Conservation (phyloP, 139 green algal genomes). For the Chloropicon primus region DNA sequence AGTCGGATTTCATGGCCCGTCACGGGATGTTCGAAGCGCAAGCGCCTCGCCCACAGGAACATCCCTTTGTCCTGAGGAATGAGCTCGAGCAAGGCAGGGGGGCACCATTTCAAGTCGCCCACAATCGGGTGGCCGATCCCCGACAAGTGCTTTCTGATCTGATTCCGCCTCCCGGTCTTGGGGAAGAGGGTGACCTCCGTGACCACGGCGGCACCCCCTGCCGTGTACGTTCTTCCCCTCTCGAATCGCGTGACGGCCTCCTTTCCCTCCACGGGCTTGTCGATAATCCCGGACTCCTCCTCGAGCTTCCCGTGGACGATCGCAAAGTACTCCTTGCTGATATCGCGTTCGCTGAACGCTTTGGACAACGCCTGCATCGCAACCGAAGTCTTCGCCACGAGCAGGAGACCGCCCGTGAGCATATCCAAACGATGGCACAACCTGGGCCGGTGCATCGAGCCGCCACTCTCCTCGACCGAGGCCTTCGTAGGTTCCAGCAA, state of each 20-base stretch:
- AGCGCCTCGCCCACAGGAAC: background rate
- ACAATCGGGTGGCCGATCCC: conserved; percentile 40
- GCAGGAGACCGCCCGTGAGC: conserved; percentile 43
- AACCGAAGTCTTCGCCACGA: conserved; percentile 43
- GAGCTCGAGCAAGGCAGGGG: too few relatives aligned
- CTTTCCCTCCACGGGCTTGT: conserved; percentile 13
- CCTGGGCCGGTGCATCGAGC: background rate
- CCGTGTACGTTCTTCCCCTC: too few relatives aligned
- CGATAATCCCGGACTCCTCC: conserved; percentile 21
- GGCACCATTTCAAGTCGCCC: conserved; percentile 23
- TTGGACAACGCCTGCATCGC: conserved; percentile 18
- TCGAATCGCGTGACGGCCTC: too few relatives aligned
- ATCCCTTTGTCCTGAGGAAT: background rate
- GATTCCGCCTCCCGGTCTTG: conserved; percentile 36
- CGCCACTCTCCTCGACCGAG: background rate
- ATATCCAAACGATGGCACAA: conserved; percentile 39
- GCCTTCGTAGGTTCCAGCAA: background rate
- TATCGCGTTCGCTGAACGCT: conserved; percentile 21
- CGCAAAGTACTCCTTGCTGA: conserved; percentile 39
- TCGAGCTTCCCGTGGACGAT: conserved; percentile 31
- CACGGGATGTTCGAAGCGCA: background rate
- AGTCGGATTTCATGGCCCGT: background rate
- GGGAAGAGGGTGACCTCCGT: background rate
- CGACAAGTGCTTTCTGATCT: conserved; percentile 62
- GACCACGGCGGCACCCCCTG: too few relatives aligned